Conservation (phyloP, 805 yeast genomes). For the Jamesozyma lodderae region DNA sequence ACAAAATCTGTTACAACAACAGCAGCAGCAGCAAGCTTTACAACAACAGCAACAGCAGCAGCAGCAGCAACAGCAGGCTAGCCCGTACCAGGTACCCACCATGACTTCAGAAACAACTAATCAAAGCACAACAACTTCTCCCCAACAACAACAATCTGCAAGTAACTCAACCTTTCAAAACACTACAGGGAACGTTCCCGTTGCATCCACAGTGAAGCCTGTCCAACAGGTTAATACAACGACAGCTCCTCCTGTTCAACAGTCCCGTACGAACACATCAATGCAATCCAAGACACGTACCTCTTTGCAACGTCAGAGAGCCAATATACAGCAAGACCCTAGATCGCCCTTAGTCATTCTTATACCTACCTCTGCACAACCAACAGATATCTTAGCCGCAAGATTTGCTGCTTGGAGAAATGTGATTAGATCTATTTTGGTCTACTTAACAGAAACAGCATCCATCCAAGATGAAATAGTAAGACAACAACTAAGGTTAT, state of each 20-base stretch:
- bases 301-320: conserved; percentile 9
- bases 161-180: neutral
- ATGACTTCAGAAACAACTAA: conserved; percentile 4
- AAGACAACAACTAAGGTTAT: conserved; percentile 70
- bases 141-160: neutral
- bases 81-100: conserved; percentile 1
- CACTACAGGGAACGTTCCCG: neutral
- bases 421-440: conserved; percentile 63
- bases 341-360: conserved; percentile 40
- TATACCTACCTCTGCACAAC: conserved; percentile 57
- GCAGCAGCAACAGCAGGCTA: conserved; percentile 1
- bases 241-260: neutral
- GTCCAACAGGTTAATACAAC: neutral
- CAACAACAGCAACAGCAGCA: conserved; percentile 1
- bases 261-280: neutral
- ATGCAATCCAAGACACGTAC: neutral
- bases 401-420: conserved; percentile 83
- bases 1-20: conserved; percentile 5
- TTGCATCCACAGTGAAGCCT: no score
- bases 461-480: conserved; percentile 82
- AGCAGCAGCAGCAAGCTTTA: conserved; percentile 5
- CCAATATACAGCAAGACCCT: conserved; percentile 32
- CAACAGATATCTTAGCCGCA: conserved; percentile 78
- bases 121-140: conserved; percentile 3
- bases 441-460: conserved; percentile 70